phyloP scores from a whole-genome alignment of 2,329 filamentous ascomycete genomes.

The Paraphaeosphaeria minitans region DNA sequence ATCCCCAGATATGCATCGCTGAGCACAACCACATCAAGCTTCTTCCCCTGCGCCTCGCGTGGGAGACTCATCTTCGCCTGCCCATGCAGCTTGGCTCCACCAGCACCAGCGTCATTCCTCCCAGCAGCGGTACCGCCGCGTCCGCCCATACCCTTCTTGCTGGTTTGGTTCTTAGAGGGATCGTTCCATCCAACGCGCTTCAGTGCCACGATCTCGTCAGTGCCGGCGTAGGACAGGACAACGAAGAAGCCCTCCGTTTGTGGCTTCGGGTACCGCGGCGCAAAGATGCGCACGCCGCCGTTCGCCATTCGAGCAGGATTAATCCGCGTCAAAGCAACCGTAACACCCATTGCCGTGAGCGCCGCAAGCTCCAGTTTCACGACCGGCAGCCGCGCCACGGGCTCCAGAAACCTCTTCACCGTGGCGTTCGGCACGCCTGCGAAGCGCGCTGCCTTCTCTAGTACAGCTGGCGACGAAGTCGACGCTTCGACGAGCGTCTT shows the following conservation, averaged over 20 bases:
- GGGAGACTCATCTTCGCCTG: constrained; percentile 67
- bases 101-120: constrained; percentile 14
- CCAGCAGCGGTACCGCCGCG: constrained; percentile 27
- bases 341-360: constrained; percentile 67
- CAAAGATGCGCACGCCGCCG: constrained; percentile 74
- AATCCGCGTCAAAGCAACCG: constrained; percentile 66
- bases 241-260: constrained; percentile 95
- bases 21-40: constrained; percentile 74
- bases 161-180: constrained; percentile 16
- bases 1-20: constrained; percentile 90
- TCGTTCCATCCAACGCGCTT: constrained; percentile 81
- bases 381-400: constrained; percentile 70
- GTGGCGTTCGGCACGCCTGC: constrained; percentile 57
- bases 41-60: constrained; percentile 58
- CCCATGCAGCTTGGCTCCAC: constrained; percentile 53
- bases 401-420: constrained; percentile 61
- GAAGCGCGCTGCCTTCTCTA: constrained; percentile 51
- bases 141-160: not conserved
- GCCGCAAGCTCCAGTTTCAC: constrained; percentile 66
- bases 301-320: constrained; percentile 57
- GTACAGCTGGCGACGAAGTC: constrained; percentile 15
- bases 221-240: constrained; percentile 68
- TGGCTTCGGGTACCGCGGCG: constrained; percentile 88
- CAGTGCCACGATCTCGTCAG: constrained; percentile 80
- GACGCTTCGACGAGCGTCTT: constrained; percentile 49